Conservation (phyloP, 78 protist species). For the Cavenderia fasciculata region DNA sequence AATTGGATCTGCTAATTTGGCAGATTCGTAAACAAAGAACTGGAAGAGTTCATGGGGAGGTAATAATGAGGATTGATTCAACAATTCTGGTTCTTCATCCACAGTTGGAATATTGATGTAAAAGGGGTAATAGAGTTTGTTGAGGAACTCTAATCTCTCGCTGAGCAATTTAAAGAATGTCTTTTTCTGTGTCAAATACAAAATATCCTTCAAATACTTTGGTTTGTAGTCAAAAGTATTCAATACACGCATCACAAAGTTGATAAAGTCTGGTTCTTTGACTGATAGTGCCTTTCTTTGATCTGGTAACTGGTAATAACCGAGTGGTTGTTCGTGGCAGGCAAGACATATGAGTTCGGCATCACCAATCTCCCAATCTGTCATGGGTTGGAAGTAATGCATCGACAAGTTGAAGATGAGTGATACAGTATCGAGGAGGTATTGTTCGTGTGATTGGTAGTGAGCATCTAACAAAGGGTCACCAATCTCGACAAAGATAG, state of each 20-base stretch:
- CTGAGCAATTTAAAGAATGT: slow-evolving; percentile 9
- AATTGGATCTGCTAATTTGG: slow-evolving; percentile 28
- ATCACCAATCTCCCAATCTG: background rate
- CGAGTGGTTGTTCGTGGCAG: too few relatives aligned
- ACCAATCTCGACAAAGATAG: slow-evolving; percentile 51
- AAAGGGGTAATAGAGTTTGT: too few relatives aligned
- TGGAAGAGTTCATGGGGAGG: slow-evolving; percentile 2
- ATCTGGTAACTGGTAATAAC: background rate
- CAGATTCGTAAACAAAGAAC: slow-evolving; percentile 1
- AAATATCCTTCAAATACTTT: too few relatives aligned
- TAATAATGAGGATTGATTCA: too few relatives aligned
- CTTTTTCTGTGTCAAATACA: slow-evolving; percentile 3
- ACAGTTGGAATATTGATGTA: too few relatives aligned
- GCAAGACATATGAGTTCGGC: slow-evolving; percentile 1
- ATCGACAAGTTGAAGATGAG: slow-evolving; percentile 5
- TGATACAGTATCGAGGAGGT: slow-evolving; percentile 17
- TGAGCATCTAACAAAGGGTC: background rate
- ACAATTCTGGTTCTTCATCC: too few relatives aligned
- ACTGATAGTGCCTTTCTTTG: background rate
- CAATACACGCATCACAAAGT: too few relatives aligned
- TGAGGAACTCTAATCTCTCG: slow-evolving; percentile 19
- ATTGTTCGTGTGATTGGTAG: background rate
- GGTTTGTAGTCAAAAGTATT: too few relatives aligned
- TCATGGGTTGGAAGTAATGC: background rate
- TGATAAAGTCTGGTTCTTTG: background rate